phyloP scores from a whole-genome alignment of 805 yeast species.

The Ogataea chonburiensis region DNA sequence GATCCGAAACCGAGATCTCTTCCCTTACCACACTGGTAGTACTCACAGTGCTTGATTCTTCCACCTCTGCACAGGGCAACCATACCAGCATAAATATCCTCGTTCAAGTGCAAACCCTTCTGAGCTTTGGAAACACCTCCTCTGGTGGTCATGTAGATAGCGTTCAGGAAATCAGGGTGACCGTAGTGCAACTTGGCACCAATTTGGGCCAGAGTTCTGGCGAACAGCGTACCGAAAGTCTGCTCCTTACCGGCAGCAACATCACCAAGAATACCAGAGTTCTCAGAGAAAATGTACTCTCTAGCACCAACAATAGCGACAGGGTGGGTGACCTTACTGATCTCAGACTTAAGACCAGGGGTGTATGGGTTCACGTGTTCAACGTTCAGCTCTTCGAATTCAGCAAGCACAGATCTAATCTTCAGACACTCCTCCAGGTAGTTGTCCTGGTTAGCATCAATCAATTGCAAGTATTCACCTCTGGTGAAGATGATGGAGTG shows the following conservation, averaged over 20 bases:
- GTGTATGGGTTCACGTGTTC: slow-evolving; percentile 83
- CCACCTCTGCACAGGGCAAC: slow-evolving; percentile 82
- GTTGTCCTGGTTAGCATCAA: slow-evolving; percentile 87
- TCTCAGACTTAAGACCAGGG: slow-evolving; percentile 58
- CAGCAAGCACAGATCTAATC: slow-evolving; percentile 77
- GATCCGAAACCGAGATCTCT: slow-evolving; percentile 88
- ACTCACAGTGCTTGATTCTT: slow-evolving; percentile 82
- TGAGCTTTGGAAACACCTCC: slow-evolving; percentile 89
- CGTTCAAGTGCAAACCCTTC: slow-evolving; percentile 81
- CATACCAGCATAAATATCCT: slow-evolving; percentile 90
- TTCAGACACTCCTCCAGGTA: slow-evolving; percentile 82
- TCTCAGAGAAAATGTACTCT: slow-evolving; percentile 84
- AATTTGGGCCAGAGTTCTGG: slow-evolving; percentile 78
- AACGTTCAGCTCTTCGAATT: slow-evolving; percentile 73
- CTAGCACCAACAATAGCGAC: slow-evolving; percentile 87
- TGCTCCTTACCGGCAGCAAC: slow-evolving; percentile 91
- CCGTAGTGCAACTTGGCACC: slow-evolving; percentile 89
- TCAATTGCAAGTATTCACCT: slow-evolving; percentile 82
- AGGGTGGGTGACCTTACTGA: slow-evolving; percentile 55
- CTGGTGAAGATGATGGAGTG: slow-evolving; percentile 76
- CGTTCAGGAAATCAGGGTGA: slow-evolving; percentile 82
- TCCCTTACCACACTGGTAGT: slow-evolving; percentile 89
- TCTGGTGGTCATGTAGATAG: slow-evolving; percentile 76
- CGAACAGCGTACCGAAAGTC: slow-evolving; percentile 81
- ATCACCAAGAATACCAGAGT: slow-evolving; percentile 82